A percentile compares a stretch with the other conserved stretches of the same genome.
phyloP scores from a whole-genome alignment of 2,329 filamentous ascomycete species.

The Penicillium sp. region DNA sequence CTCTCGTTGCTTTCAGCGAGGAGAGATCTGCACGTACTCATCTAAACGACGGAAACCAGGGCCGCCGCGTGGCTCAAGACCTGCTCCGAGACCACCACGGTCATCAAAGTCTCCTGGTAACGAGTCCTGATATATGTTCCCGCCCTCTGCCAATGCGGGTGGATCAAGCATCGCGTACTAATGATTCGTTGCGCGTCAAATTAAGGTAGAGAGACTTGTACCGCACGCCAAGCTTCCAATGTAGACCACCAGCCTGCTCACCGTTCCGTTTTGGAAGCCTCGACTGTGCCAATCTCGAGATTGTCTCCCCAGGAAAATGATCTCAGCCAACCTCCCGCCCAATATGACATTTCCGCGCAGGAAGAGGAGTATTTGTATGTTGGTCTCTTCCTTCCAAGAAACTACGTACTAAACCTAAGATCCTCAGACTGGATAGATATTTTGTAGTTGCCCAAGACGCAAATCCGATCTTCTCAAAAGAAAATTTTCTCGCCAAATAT shows the following conservation, averaged over 20 bases:
- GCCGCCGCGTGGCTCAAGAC: slow-evolving; percentile 24
- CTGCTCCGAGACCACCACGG: not conserved
- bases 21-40: slow-evolving; percentile 31
- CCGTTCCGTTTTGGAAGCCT: not conserved
- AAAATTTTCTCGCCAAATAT: slow-evolving; percentile 28
- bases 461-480: slow-evolving; percentile 31
- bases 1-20: slow-evolving; percentile 35
- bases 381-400: slow-evolving; percentile 3
- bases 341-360: slow-evolving; percentile 11
- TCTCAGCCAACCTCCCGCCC: slow-evolving; percentile 2
- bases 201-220: not conserved
- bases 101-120: not conserved
- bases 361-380: slow-evolving; percentile 30
- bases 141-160: not conserved
- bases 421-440: not conserved
- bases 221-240: not conserved
- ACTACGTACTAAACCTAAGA: not conserved
- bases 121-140: not conserved
- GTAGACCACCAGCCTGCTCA: not conserved
- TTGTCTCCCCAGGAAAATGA: not conserved
- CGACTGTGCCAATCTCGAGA: not conserved
- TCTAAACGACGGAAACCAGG: slow-evolving; percentile 33
- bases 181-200: not conserved
- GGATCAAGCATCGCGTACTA: not conserved
- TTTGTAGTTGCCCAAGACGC: slow-evolving; percentile 21